These are phyloP conservation scores for Apophysomyces ossiformis DNA, from an alignment of 371 early-diverging fungal species.

Conservation along the genomic window DNA sequence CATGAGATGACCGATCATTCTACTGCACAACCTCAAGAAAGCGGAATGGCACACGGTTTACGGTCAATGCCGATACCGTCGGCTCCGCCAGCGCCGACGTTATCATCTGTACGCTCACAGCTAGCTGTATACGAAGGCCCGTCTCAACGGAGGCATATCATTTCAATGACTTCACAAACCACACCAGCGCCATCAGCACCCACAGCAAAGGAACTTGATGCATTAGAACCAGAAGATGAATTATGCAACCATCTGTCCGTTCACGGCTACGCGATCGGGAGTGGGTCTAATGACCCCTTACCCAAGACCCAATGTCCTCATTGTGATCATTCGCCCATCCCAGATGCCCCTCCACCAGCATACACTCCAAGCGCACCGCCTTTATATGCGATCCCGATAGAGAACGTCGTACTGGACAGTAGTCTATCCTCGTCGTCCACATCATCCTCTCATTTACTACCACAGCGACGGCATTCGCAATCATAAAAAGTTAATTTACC, in stretches of 20 bases:
- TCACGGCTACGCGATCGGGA: conserved; percentile 10
- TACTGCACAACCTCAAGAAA: neutral
- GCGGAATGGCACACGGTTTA: neutral
- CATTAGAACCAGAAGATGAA: conserved; percentile 1
- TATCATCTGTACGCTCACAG: conserved; percentile 2
- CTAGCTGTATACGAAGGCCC: neutral
- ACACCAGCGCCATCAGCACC: conserved; percentile 28
- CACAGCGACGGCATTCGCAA: conserved; percentile 4
- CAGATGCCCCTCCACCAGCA: conserved; percentile 29
- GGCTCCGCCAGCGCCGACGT: conserved; percentile 15
- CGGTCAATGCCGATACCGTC: conserved; percentile 3
- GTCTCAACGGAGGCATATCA: conserved; percentile 9
- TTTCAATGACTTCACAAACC: conserved; percentile 14
- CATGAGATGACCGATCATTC: neutral
- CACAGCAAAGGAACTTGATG: conserved; percentile 25
- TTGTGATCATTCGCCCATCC: conserved; percentile 10
- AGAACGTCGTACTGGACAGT: conserved; percentile 5
- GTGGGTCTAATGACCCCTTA: conserved; percentile 6
- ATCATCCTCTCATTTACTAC: conserved; percentile 13
- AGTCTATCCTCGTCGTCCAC: conserved; percentile 11
- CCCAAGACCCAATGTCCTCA: conserved; percentile 11
- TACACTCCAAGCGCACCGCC: conserved; percentile 27
- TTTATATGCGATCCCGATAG: conserved; percentile 15
- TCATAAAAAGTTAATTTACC: conserved; percentile 7
- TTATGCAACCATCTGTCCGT: conserved; percentile 8